A percentile compares a stretch with the other conserved stretches of the same genome.
phyloP scores from a whole-genome alignment of 2,329 filamentous ascomycete species.

The Ophiostoma australiae region DNA sequence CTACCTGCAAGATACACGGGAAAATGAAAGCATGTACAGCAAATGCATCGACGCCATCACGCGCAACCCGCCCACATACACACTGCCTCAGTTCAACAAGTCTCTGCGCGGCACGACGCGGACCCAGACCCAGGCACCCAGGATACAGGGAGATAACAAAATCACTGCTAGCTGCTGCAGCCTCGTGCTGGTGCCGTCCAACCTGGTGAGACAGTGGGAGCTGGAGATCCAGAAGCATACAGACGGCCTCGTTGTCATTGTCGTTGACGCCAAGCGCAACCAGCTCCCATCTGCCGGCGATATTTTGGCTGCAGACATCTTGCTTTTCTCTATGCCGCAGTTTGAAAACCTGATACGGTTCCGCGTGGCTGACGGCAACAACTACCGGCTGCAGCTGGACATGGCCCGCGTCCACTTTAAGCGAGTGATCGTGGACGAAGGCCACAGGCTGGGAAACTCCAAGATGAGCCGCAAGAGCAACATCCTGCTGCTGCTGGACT shows the following conservation, averaged over 20 bases:
- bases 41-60: conserved; percentile 53
- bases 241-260: conserved; percentile 57
- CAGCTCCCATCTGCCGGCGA: conserved; percentile 53
- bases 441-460: conserved; percentile 73
- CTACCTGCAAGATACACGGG: conserved; percentile 44
- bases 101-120: neutral
- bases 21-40: conserved; percentile 46
- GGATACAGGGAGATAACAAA: conserved; percentile 23
- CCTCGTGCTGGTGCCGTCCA: conserved; percentile 74
- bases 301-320: conserved; percentile 64
- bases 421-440: conserved; percentile 86
- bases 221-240: conserved; percentile 78
- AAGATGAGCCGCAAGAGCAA: conserved; percentile 52
- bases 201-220: conserved; percentile 79
- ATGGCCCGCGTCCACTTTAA: conserved; percentile 75
- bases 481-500: conserved; percentile 48
- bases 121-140: neutral
- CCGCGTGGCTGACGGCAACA: conserved; percentile 35
- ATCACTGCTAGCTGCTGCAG: conserved; percentile 65
- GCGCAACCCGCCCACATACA: conserved; percentile 56
- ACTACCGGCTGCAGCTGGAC: conserved; percentile 43
- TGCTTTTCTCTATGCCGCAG: conserved; percentile 69
- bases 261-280: conserved; percentile 50
- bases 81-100: conserved; percentile 43
- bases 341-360: conserved; percentile 63